Conservation (phyloP, 805 yeast species). For the Suhomyces pyralidae region DNA sequence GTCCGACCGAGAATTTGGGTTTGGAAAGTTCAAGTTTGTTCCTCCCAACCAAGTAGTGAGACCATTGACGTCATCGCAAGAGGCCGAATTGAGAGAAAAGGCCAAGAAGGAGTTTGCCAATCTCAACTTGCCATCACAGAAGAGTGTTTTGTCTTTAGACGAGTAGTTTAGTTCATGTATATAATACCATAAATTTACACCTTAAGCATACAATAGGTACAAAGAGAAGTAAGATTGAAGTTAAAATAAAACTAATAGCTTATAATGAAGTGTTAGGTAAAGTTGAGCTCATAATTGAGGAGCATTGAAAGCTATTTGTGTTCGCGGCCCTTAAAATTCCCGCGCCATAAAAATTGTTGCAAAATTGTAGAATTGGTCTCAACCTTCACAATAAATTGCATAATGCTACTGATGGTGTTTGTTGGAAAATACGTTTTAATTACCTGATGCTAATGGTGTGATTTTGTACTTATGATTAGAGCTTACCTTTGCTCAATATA, state of each 20-base stretch:
- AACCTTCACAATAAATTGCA: too few relatives aligned
- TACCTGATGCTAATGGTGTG: neutral
- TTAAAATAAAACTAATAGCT: too few relatives aligned
- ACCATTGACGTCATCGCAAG: conserved; percentile 66
- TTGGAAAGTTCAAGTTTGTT: conserved; percentile 82
- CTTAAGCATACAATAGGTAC: too few relatives aligned
- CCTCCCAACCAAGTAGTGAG: conserved; percentile 77
- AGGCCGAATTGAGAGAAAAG: conserved; percentile 46
- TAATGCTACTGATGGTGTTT: too few relatives aligned
- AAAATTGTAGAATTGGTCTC: too few relatives aligned
- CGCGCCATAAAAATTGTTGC: too few relatives aligned
- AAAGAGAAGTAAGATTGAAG: too few relatives aligned
- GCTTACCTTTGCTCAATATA: neutral
- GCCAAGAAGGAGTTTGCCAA: conserved; percentile 55
- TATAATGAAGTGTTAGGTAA: too few relatives aligned
- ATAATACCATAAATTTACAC: neutral
- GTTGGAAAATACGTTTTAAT: too few relatives aligned
- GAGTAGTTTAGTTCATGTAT: conserved; percentile 21
- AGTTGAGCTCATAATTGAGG: too few relatives aligned
- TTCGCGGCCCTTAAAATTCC: too few relatives aligned
- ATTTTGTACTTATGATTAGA: neutral
- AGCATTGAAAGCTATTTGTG: too few relatives aligned
- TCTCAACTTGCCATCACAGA: conserved; percentile 58
- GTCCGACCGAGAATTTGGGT: conserved; percentile 89
- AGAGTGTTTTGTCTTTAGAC: conserved; percentile 41